These are phyloP conservation scores for Porodaedalea pini DNA, from an alignment of 1,284 basidiomycete species.

Conservation along the genomic window DNA sequence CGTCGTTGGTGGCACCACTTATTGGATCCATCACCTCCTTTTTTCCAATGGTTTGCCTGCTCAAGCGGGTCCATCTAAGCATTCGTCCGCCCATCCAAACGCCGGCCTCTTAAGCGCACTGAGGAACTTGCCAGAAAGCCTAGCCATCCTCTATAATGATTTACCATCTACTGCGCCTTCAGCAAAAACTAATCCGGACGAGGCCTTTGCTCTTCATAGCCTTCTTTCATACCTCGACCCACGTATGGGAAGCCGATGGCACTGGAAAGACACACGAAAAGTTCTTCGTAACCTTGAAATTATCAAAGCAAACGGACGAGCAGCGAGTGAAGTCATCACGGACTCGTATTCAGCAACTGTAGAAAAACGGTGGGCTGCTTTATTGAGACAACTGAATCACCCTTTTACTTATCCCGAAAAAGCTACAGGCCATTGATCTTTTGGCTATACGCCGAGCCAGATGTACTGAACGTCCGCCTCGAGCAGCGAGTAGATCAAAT, in stretches of 20 bases:
- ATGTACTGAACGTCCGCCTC: conserved; percentile 63
- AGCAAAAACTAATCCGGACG: conserved; percentile 48
- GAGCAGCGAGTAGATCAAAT: conserved; percentile 85
- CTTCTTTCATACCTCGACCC: conserved; percentile 76
- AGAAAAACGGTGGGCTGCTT: conserved; percentile 45
- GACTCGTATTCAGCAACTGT: conserved; percentile 52
- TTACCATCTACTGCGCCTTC: conserved; percentile 53
- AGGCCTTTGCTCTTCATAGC: conserved; percentile 59
- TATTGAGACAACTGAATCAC: neutral
- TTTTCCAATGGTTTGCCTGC: conserved; percentile 68
- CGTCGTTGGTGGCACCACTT: conserved; percentile 92
- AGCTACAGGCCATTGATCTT: conserved; percentile 86
- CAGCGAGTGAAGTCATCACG: conserved; percentile 65
- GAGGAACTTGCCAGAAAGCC: conserved; percentile 42
- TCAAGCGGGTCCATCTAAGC: neutral
- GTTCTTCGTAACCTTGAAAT: conserved; percentile 80
- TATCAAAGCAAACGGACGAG: conserved; percentile 68
- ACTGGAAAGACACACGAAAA: conserved; percentile 93
- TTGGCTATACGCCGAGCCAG: conserved; percentile 85
- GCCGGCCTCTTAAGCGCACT: conserved; percentile 38
- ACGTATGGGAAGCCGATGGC: conserved; percentile 81
- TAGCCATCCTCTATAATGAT: conserved; percentile 47
- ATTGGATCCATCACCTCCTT: conserved; percentile 93
- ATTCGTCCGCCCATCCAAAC: conserved; percentile 28
- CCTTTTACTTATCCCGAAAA: neutral